These are phyloP conservation scores for Nicotiana benthamiana DNA, from an alignment of 257 asterid genomes.

Conservation along the genomic window DNA sequence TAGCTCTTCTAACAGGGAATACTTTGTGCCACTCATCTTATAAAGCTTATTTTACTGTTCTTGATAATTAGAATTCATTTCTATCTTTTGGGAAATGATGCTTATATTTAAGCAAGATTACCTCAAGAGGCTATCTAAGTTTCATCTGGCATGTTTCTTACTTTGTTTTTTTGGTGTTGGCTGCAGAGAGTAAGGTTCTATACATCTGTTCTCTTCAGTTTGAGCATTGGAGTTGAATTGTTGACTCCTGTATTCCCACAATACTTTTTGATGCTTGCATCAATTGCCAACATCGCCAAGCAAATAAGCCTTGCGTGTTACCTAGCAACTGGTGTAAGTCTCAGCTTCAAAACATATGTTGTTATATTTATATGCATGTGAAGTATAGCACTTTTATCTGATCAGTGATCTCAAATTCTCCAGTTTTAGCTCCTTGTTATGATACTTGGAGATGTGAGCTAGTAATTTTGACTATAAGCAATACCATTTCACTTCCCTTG, in stretches of 20 bases:
- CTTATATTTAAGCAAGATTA: not conserved
- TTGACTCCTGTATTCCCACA: conserved; percentile 81
- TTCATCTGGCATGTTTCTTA: conserved; percentile 11
- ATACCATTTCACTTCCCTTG: not conserved
- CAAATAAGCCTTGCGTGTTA: conserved; percentile 90
- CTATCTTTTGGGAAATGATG: not conserved
- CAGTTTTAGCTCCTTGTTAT: not conserved
- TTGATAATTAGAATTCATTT: not conserved
- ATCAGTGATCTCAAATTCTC: not conserved
- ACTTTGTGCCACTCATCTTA: not conserved
- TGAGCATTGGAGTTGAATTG: conserved; percentile 92
- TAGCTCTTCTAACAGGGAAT: not conserved
- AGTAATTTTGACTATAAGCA: not conserved
- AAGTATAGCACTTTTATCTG: not conserved
- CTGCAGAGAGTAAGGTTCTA: conserved; percentile 88
- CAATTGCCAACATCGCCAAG: conserved; percentile 90
- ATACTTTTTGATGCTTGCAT: conserved; percentile 83
- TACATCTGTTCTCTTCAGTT: conserved; percentile 75
- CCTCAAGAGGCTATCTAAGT: not conserved
- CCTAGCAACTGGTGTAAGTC: conserved; percentile 89
- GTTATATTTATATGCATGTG: not conserved
- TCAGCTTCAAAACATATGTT: not conserved
- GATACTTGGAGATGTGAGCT: not conserved
- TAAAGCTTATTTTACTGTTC: not conserved
- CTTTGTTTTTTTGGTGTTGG: conserved; percentile 12